Conservation (phyloP, 2,329 filamentous ascomycete genomes). For the Scedosporium boydii region DNA sequence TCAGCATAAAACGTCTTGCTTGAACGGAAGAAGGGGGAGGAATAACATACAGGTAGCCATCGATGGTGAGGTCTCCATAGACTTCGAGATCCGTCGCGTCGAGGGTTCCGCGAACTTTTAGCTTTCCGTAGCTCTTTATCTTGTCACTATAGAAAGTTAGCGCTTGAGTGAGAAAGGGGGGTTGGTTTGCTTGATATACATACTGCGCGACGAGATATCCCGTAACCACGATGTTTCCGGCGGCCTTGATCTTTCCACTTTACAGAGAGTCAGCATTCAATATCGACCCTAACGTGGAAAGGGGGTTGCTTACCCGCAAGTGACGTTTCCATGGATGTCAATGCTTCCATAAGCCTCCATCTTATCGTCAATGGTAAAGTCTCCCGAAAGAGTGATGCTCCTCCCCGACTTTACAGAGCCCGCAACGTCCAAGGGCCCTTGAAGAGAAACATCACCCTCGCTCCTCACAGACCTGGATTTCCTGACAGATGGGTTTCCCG, state of each 20-base stretch:
- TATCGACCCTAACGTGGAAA: not conserved
- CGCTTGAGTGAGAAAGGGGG: not conserved
- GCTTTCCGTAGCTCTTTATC: slow-evolving; percentile 36
- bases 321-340: slow-evolving; percentile 30
- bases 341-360: slow-evolving; percentile 37
- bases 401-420: slow-evolving; percentile 36
- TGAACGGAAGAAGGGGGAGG: not conserved
- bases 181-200: slow-evolving; percentile 9
- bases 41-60: slow-evolving; percentile 30
- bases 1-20: not conserved
- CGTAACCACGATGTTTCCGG: slow-evolving; percentile 32
- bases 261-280: not conserved
- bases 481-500: slow-evolving; percentile 15
- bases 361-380: slow-evolving; percentile 32
- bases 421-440: slow-evolving; percentile 36
- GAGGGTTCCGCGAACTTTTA: slow-evolving; percentile 31
- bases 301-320: slow-evolving; percentile 26
- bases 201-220: slow-evolving; percentile 29
- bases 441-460: slow-evolving; percentile 28
- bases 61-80: slow-evolving; percentile 35
- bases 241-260: slow-evolving; percentile 35
- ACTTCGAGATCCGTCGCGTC: slow-evolving; percentile 35
- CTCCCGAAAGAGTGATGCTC: slow-evolving; percentile 32
- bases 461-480: slow-evolving; percentile 31
- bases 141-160: slow-evolving; percentile 23